phyloP scores from a whole-genome alignment of 495 filamentous ascomycete genomes.

The Neurospora sp. region DNA sequence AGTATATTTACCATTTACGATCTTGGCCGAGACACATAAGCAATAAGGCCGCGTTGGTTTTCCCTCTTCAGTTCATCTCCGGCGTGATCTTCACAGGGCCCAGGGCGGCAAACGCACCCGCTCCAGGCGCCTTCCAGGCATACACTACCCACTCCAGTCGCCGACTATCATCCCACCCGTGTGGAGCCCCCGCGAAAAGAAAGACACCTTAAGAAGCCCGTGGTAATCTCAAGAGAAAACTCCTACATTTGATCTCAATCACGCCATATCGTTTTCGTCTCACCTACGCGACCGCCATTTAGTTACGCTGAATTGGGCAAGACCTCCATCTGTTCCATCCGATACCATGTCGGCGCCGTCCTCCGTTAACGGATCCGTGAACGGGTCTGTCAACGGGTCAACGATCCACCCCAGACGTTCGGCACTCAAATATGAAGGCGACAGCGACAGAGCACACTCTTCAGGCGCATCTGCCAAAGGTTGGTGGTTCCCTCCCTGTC shows the following conservation, averaged over 20 bases:
- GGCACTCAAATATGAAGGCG: constrained; percentile 34
- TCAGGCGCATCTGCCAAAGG: constrained; percentile 32
- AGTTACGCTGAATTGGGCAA: background rate
- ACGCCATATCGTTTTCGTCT: background rate
- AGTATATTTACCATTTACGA: background rate
- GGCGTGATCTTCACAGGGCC: background rate
- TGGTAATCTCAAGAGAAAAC: background rate
- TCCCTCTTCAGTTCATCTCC: background rate
- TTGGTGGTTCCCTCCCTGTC: constrained; percentile 5
- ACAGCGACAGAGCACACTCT: constrained; percentile 25
- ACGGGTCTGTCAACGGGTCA: background rate
- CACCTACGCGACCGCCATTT: background rate
- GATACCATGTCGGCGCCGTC: constrained; percentile 18
- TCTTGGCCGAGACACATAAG: background rate
- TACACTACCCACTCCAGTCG: background rate
- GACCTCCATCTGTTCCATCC: background rate
- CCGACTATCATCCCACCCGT: background rate
- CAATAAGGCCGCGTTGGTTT: background rate
- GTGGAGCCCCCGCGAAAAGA: background rate
- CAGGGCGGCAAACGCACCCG: background rate
- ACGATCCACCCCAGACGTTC: constrained; percentile 28
- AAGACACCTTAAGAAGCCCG: background rate
- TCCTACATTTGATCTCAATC: background rate
- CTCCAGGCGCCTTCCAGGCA: background rate
- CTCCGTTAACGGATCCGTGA: constrained; percentile 1